These are phyloP conservation scores for Litsea cubeba DNA, from an alignment of 164 flowering plant genomes.

Conservation along the genomic window DNA sequence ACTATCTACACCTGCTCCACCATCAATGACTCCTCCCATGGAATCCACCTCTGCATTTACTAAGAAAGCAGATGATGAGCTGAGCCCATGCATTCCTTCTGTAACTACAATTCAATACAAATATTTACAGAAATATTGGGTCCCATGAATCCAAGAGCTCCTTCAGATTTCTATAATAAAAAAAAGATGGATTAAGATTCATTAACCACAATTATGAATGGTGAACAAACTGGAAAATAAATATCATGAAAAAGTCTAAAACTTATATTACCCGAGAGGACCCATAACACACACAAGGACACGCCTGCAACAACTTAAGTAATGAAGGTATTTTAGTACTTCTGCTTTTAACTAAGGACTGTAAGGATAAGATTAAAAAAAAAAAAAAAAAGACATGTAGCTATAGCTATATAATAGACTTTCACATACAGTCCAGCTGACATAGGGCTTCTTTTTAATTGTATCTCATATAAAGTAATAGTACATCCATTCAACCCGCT, in stretches of 20 bases:
- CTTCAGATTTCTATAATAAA: constrained; percentile 14
- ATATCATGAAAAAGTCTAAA: too few species aligned
- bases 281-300: not conserved
- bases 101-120: constrained; percentile 6
- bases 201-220: too few species aligned
- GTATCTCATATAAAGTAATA: too few species aligned
- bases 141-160: constrained; percentile 25
- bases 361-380: too few species aligned
- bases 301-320: not conserved
- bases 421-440: too few species aligned
- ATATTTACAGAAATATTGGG: constrained; percentile 20
- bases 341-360: not conserved
- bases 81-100: constrained; percentile 78
- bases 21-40: constrained; percentile 95
- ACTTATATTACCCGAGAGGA: not conserved
- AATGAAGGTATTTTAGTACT: not conserved
- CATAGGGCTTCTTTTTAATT: too few species aligned
- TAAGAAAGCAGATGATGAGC: constrained; percentile 51
- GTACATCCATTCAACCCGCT: too few species aligned
- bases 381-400: too few species aligned
- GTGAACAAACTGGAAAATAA: not conserved
- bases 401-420: too few species aligned
- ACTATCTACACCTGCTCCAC: constrained; percentile 52
- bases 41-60: constrained; percentile 96
- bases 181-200: too few species aligned